A percentile compares a stretch with the other conserved stretches of the same genome.
Evolutionary conservation across 2,329 filamentous ascomycete species (phyloP).

Genomic region (Drechmeria coniospora): DNA sequence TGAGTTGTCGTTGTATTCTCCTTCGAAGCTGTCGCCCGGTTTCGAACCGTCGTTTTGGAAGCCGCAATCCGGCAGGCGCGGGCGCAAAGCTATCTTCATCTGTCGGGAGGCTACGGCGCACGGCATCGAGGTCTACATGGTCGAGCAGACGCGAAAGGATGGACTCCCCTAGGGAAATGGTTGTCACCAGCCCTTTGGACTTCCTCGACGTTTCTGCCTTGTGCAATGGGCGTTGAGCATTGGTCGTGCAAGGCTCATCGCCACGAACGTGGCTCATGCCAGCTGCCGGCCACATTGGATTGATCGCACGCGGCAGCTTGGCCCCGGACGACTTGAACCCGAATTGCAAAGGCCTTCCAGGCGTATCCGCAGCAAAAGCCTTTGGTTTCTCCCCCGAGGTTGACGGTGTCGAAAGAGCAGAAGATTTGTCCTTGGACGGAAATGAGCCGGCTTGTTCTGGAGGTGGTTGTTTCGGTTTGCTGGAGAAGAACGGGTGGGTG

Average conservation of each 20-base stretch:
- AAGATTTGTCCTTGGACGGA: constrained; percentile 21
- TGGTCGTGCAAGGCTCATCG: constrained; percentile 2
- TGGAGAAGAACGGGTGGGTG: constrained; percentile 28
- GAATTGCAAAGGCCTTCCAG: constrained; percentile 20
- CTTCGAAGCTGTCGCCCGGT: constrained; percentile 37
- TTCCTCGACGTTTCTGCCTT: constrained; percentile 21
- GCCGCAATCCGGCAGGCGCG: constrained; percentile 32
- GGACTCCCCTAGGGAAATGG: constrained; percentile 25
- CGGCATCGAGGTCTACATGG: constrained; percentile 10
- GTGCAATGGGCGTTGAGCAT: not conserved
- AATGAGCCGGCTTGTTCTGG: constrained; percentile 8
- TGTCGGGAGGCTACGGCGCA: constrained; percentile 14
- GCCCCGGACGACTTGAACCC: constrained; percentile 28
- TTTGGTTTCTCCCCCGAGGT: constrained; percentile 29
- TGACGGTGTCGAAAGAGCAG: constrained; percentile 37
- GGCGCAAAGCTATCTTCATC: constrained; percentile 25
- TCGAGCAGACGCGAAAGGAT: constrained; percentile 19
- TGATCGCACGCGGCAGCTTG: constrained; percentile 49
- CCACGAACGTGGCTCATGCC: constrained; percentile 50
- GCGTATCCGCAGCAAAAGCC: constrained; percentile 13
- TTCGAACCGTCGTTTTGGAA: constrained; percentile 41
- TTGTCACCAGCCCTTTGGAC: constrained; percentile 32
- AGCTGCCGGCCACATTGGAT: constrained; percentile 57
- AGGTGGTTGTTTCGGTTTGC: constrained; percentile 14
- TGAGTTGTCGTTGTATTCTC: constrained; percentile 31